Evolutionary conservation across 108 stramenopile species (phyloP).

Genomic region (Cyclotella cryptica): DNA sequence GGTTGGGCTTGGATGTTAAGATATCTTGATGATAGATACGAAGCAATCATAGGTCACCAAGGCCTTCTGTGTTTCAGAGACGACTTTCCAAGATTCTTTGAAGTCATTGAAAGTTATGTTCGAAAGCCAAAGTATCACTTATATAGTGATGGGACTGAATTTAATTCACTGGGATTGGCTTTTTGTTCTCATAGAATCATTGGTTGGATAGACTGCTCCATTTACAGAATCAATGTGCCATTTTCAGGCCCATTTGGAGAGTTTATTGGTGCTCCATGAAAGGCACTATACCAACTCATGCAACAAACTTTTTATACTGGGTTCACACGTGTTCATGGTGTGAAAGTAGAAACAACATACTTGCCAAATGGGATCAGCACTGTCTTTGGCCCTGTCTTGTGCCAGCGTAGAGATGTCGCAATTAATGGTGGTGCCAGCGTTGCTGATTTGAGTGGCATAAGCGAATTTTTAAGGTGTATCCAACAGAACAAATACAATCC

Average conservation of each 20-base stretch:
- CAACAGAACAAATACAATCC: conserved; percentile 6
- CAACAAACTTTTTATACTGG: not conserved
- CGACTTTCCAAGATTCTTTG: conserved; percentile 9
- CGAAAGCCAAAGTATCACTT: conserved; percentile 3
- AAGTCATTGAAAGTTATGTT: conserved; percentile 1
- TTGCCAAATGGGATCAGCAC: conserved; percentile 11
- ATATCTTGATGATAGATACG: conserved; percentile 1
- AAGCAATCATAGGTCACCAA: not conserved
- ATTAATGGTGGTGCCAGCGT: not conserved
- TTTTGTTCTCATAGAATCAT: not conserved
- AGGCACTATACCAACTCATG: conserved; percentile 7
- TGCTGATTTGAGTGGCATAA: conserved; percentile 2
- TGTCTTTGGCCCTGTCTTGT: not conserved
- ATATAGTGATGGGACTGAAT: conserved; percentile 1
- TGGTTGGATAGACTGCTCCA: conserved; percentile 7
- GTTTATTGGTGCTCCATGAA: no score
- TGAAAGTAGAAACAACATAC: not conserved
- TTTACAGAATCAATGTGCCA: conserved; percentile 1
- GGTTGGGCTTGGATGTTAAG: conserved; percentile 2
- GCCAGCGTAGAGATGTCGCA: not conserved
- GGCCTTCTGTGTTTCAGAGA: not conserved
- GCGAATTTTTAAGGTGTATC: not conserved
- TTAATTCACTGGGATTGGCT: not conserved
- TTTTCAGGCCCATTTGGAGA: no score
- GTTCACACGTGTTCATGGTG: not conserved